Base-by-base conservation (phyloP, 306 rosid genomes). In the Ammopiptanthus mongolicus region DNA sequence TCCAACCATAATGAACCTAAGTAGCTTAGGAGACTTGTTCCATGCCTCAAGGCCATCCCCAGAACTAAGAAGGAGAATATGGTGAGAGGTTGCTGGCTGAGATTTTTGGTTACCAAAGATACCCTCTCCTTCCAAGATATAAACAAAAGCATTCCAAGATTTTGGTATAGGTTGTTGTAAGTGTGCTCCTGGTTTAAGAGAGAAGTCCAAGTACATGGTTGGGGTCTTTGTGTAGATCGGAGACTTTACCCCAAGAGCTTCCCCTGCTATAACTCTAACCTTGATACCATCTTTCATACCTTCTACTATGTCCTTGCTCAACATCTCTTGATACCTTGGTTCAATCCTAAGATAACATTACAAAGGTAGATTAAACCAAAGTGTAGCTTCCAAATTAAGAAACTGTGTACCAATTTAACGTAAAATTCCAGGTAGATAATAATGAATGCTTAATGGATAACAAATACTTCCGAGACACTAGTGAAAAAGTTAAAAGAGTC, bases 211-310 rank as follows among this genome's bases (percentile, higher is more conserved):
- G 74, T 86, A 95, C 97, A 95, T 90, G 41, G 97, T 92, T 73
- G 97, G 99, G 60, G 97, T 95, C 69, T 84, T 88, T 74, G 99
- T 95, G 85, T 89, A 83, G 47, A 95, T 82, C 23, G 96, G 91
- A 61, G 99, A 95, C 83, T 90, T 90, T 11, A 83, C 78, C 70
- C 96, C 99, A 73, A 95, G 82, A 68, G 97, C 91, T 75, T 92
- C 96, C 8, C 99, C 99, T 1, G 99, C 99, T 74, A 95, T 90
- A 0, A 92, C 99, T 72, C 89, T 95, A 6, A 95, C 98, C 57
- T 71, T 82, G 14, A 92, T 76, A 5, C 97, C 99, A 83, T 92
- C 97, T 82, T 80, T 63, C 58, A 60, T 73, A 28, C 86, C 82
- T 83, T 95, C 99, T 44, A 64, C 73, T 41, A 95, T 76, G 83